Base-by-base conservation (phyloP, 106 monocot genomes). In the Dendrobium huoshanense region DNA sequence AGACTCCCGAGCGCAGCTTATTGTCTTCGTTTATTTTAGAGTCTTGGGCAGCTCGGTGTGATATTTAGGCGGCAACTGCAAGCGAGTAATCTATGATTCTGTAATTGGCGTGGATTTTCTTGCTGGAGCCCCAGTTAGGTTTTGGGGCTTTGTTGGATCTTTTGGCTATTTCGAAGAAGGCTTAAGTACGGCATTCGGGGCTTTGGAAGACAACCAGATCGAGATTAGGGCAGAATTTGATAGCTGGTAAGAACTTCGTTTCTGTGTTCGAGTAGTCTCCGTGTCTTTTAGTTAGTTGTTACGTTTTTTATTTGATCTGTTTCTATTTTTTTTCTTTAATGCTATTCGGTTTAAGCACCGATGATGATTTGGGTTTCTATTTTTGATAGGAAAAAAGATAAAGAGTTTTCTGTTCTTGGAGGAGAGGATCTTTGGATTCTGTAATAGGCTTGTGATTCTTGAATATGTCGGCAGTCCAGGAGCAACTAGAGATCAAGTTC, bases 401-500 rank as follows among this genome's bases (percentile, higher is more conserved):
- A 22, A 56, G 42, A 59, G 17, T 55, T 41, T 43, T 4, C 25
- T 19, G 49, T 67, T 61, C 31, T 43, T 61, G 64, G 5, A 75
- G 58, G 7, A 48, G 55, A 2, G 33, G 56, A 42, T 78, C 72
- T 11, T 24, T 33, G 42, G 18, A 27, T 44, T n/a, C 67, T 47
- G 80, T 58, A 74, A 49, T 7, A 37, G 44, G 22, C 72, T 55
- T 72, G 29, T n/a, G 55, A 75, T 79, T 42, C 55, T 74, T 75
- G 77, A 59, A 79, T 59, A 94, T 94, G 90, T 67, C 85, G 55
- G 87, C 65, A 81, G 81, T 80, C 20, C 85, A 94, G 67, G 91
- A 92, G 24, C 86, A 85, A 78, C 77, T 91, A 11, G 88, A 91
- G 81, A 88, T 94, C 58, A 91, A 84, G 78, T 92, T 94, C 76